Base-by-base conservation (phyloP, 1,284 basidiomycete genomes). In the Naganishia sp. region DNA sequence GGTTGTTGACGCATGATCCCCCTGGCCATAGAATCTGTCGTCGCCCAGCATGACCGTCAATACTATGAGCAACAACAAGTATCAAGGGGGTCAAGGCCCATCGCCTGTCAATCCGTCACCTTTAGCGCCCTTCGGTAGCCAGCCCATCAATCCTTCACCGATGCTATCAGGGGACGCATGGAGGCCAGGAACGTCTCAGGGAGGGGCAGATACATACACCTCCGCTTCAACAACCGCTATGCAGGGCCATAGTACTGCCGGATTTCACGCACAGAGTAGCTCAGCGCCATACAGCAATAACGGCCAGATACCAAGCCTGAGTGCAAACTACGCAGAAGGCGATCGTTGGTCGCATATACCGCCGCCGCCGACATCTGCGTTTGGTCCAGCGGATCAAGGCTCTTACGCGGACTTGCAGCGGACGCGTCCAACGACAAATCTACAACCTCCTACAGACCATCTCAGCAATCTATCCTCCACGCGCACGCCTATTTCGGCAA, bases 121-220 rank as follows among this genome's bases (percentile, higher is more conserved):
- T 42, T 46, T 61, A 13, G 46, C n/a, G 36, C 50, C 57, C 10
- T 61, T 50, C 33, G 57, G 43, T 13, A 61, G 50, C 42, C 57
- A 61, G 23, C 28, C 57, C 11, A 25, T 60, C 21, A 50, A 50
- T 39, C 57, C 57, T 21, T 61, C 57, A 2, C 57, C 57, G 6
- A 61, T 61, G 57, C 18, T 61, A 16, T 61, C 57, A 18, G 57
- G 57, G 18, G 57, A 61, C 7, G 48, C 57, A 15, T 61, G 57
- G 57, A 46, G 57, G 36, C 57, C 57, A 33, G 45, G 46, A 16
- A 61, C 57, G 23, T 49, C 57, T 2, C 49, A 50, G 25, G 57
- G 57, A 6, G 46, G 50, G 23, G 39, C 50, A 13, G 57, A 61
- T 36, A 42, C 46, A 5, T 61, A 61, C 50, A 28, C 57, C 21